Percentiles rank a stretch among this genome's conserved stretches.
These are phyloP conservation scores for Sporothrix luriei DNA, from an alignment of 2,329 filamentous ascomycete species.

Conservation along the genomic window DNA sequence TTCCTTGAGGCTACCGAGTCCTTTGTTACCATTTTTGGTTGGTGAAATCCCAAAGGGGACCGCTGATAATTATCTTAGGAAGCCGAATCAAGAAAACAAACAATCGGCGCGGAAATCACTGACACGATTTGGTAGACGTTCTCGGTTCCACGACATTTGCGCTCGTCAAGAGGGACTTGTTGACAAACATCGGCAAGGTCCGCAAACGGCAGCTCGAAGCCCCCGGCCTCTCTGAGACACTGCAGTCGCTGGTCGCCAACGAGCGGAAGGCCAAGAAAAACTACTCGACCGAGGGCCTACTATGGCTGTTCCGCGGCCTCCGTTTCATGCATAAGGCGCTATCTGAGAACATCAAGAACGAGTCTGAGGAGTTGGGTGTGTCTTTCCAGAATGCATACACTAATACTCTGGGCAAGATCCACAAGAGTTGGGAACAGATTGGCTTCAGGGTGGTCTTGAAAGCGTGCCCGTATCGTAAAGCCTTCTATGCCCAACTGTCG, in stretches of 20 bases:
- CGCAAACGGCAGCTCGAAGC: conserved; percentile 77
- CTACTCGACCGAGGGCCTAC: conserved; percentile 80
- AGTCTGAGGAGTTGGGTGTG: conserved; percentile 72
- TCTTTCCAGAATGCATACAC: conserved; percentile 88
- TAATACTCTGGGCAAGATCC: conserved; percentile 85
- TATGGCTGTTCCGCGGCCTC: conserved; percentile 89
- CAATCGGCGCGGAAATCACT: not conserved
- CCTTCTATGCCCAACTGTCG: conserved; percentile 89
- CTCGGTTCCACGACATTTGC: conserved; percentile 76
- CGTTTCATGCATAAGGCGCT: conserved; percentile 91
- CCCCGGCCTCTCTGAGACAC: conserved; percentile 74
- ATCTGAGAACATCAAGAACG: conserved; percentile 70
- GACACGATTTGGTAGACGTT: conserved; percentile 50
- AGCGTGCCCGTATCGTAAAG: conserved; percentile 87
- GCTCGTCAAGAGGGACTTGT: conserved; percentile 67
- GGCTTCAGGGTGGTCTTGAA: conserved; percentile 92
- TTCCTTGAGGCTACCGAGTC: conserved; percentile 92
- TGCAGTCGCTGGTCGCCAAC: conserved; percentile 82
- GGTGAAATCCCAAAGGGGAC: no score
- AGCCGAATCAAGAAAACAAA: not conserved
- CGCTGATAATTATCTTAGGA: not conserved
- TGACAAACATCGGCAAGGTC: conserved; percentile 70
- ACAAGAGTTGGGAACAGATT: conserved; percentile 86
- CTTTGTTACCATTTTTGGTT: conserved; percentile 61
- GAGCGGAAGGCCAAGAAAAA: conserved; percentile 91